These are phyloP conservation scores for Boeremia exigua DNA, from an alignment of 2,329 filamentous ascomycete genomes.

Conservation along the genomic window DNA sequence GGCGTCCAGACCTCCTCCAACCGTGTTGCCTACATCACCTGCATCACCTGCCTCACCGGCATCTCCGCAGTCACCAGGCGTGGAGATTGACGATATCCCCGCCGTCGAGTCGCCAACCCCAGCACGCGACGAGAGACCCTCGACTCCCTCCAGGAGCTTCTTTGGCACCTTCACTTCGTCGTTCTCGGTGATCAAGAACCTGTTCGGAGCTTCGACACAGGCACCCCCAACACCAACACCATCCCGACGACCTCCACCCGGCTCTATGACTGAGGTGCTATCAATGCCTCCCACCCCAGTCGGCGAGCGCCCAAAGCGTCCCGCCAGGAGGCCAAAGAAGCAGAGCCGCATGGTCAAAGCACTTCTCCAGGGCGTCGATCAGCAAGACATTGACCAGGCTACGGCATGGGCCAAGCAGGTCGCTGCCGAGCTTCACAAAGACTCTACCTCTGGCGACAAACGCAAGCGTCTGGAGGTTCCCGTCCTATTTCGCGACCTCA, in stretches of 20 bases:
- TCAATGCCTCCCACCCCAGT: slow-evolving; percentile 37
- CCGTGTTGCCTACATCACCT: not conserved
- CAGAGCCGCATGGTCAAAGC: slow-evolving; percentile 24
- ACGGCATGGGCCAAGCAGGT: slow-evolving; percentile 36
- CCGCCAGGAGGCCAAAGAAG: slow-evolving; percentile 22
- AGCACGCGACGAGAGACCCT: not conserved
- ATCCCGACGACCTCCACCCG: slow-evolving; percentile 17
- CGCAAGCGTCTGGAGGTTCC: slow-evolving; percentile 37
- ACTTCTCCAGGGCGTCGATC: slow-evolving; percentile 29
- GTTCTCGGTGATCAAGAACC: slow-evolving; percentile 31
- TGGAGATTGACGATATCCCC: not conserved
- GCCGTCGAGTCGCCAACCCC: not conserved
- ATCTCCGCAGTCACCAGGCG: not conserved
- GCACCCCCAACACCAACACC: slow-evolving; percentile 18
- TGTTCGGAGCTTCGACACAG: slow-evolving; percentile 16
- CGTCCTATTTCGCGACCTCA: slow-evolving; percentile 34
- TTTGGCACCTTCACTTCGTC: slow-evolving; percentile 24
- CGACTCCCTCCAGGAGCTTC: slow-evolving; percentile 8
- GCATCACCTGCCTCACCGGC: not conserved
- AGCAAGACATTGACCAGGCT: slow-evolving; percentile 27
- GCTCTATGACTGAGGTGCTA: slow-evolving; percentile 30
- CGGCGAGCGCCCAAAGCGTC: slow-evolving; percentile 31
- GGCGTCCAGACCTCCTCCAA: slow-evolving; percentile 10
- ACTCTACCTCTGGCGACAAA: slow-evolving; percentile 32
- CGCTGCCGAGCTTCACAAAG: slow-evolving; percentile 26